Percentiles rank a stretch among this genome's conserved stretches.
Conservation (phyloP, 73 alveolate genomes). For the Tetrahymena elliotti region DNA sequence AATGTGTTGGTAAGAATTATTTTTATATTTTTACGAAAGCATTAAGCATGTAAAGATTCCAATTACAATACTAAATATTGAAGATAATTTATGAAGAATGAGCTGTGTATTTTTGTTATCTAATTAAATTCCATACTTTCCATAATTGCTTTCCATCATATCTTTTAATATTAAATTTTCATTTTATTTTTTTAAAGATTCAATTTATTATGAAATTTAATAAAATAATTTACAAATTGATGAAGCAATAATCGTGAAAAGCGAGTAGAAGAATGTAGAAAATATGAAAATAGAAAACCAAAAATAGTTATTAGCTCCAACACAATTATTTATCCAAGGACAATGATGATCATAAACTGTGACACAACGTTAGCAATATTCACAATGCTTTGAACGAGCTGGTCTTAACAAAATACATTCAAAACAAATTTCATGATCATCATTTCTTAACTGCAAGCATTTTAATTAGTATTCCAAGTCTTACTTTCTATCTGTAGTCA, state of each 20-base stretch:
- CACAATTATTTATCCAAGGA: constrained; percentile 43
- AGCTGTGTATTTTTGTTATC: not conserved
- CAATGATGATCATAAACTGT: constrained; percentile 35
- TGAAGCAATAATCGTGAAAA: not conserved
- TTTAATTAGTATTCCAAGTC: not conserved
- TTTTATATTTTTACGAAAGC: not conserved
- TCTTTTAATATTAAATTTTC: not conserved
- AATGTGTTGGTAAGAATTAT: no score
- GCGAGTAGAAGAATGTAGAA: not conserved
- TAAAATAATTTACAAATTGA: not conserved
- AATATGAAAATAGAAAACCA: not conserved
- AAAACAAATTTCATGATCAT: constrained; percentile 18
- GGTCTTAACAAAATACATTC: constrained; percentile 3
- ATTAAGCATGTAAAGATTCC: not conserved
- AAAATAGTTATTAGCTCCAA: not conserved
- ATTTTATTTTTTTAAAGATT: not conserved
- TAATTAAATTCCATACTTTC: not conserved
- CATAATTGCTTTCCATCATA: not conserved
- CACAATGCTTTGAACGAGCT: constrained; percentile 34
- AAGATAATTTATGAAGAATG: not conserved
- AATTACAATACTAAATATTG: not conserved
- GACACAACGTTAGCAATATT: constrained; percentile 28
- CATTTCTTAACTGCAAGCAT: not conserved
- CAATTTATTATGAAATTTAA: not conserved
- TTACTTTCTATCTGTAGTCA: not conserved